phyloP scores from a whole-genome alignment of 2,329 filamentous ascomycete species.

The Fusarium vanettenii region DNA sequence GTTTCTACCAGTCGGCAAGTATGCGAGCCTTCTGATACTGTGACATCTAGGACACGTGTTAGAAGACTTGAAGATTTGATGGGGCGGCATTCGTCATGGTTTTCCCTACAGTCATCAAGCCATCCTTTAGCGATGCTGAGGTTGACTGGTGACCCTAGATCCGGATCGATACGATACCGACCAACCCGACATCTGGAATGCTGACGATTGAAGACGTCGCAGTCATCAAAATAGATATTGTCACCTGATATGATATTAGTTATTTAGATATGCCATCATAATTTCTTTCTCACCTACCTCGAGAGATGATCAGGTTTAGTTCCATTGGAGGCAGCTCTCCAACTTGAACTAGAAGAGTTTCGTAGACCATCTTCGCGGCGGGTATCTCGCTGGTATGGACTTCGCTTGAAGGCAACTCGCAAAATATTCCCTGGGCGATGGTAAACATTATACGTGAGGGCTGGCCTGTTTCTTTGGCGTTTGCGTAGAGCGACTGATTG shows the following conservation, averaged over 20 bases:
- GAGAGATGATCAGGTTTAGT: background rate
- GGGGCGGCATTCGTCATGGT: background rate
- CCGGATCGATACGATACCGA: background rate
- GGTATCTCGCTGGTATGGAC: background rate
- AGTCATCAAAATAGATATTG: background rate
- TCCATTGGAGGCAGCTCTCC: background rate
- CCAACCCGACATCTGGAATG: background rate
- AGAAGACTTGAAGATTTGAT: background rate
- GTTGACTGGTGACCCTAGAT: background rate
- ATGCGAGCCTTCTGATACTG: background rate
- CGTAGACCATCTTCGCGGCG: background rate
- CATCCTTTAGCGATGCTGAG: background rate
- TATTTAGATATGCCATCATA: background rate
- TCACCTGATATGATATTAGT: background rate
- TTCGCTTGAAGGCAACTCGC: accelerated
- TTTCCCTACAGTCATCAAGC: background rate
- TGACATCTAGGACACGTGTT: background rate
- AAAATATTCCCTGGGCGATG: accelerated
- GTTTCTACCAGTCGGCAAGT: background rate
- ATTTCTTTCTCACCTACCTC: background rate
- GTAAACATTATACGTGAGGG: background rate
- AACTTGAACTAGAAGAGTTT: background rate
- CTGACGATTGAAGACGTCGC: no score
- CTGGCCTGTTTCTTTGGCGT: accelerated
- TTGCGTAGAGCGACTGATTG: background rate